phyloP scores from a whole-genome alignment of 768 basidiomycete genomes.

The Auricularia cornea region DNA sequence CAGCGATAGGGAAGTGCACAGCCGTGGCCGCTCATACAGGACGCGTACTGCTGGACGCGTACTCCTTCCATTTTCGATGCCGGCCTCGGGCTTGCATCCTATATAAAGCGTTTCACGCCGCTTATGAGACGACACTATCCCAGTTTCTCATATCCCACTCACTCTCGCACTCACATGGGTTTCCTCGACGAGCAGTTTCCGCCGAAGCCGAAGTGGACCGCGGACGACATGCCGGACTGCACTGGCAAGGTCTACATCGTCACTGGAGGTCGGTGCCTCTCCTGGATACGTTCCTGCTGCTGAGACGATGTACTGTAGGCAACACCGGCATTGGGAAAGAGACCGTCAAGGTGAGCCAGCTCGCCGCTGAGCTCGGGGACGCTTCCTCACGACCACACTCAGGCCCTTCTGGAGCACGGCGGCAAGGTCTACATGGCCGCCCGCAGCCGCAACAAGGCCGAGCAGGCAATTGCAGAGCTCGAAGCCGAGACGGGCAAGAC shows the following conservation, averaged over 20 bases:
- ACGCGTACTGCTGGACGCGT: no score
- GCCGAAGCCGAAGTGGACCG: conserved; percentile 19
- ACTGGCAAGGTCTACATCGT: conserved; percentile 26
- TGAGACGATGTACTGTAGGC: no score
- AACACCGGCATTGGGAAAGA: conserved; percentile 36
- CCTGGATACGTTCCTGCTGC: no score
- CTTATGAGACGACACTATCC: no score
- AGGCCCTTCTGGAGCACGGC: conserved; percentile 49
- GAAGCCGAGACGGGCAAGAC: conserved; percentile 21
- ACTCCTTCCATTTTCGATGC: no score
- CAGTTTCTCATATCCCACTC: no score
- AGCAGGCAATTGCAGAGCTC: conserved; percentile 50
- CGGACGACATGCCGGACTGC: conserved; percentile 26
- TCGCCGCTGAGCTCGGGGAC: not conserved
- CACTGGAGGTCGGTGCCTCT: no score
- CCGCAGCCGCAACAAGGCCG: conserved; percentile 36
- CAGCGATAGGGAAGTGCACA: no score
- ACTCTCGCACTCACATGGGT: not conserved
- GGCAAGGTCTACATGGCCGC: conserved; percentile 60
- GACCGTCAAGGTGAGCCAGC: conserved; percentile 34
- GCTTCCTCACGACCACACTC: not conserved
- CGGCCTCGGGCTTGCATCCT: no score
- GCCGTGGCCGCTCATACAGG: no score
- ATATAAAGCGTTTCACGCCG: no score
- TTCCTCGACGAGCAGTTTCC: not conserved